Conservation (phyloP, 2,329 filamentous ascomycete species). For the Albophoma yamanashiensis region DNA sequence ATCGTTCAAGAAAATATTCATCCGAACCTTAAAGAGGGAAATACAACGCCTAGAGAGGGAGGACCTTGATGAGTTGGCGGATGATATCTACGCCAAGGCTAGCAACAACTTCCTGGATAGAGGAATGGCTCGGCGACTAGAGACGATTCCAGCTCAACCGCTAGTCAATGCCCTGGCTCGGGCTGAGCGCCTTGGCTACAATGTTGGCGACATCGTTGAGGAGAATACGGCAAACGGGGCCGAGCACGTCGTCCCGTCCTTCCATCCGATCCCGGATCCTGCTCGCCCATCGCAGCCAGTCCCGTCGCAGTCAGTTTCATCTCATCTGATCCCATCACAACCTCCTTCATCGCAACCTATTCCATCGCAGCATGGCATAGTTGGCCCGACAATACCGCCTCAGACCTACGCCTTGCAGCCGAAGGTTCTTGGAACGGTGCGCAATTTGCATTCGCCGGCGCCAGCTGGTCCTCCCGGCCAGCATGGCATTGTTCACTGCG, state of each 20-base stretch:
- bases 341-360: neutral
- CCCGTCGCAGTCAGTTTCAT: neutral
- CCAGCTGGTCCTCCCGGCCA: neutral
- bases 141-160: slow-evolving; percentile 41
- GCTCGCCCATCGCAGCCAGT: neutral
- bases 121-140: slow-evolving; percentile 38
- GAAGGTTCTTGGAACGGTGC: too few species aligned
- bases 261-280: slow-evolving; percentile 7
- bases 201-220: slow-evolving; percentile 37
- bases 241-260: slow-evolving; percentile 27
- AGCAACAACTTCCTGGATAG: slow-evolving; percentile 41
- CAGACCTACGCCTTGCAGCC: neutral
- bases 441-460: neutral
- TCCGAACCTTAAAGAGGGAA: slow-evolving; percentile 24
- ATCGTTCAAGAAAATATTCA: slow-evolving; percentile 28
- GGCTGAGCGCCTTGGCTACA: slow-evolving; percentile 47
- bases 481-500: slow-evolving; percentile 14
- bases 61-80: slow-evolving; percentile 35
- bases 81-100: slow-evolving; percentile 32
- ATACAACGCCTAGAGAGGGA: slow-evolving; percentile 21
- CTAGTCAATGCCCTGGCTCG: slow-evolving; percentile 46
- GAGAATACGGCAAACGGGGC: slow-evolving; percentile 17
- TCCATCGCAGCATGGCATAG: neutral
- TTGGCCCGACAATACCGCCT: neutral
- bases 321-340: neutral